Conservation (phyloP, 2,329 filamentous ascomycete species). For the Paraphoma chrysanthemicola region DNA sequence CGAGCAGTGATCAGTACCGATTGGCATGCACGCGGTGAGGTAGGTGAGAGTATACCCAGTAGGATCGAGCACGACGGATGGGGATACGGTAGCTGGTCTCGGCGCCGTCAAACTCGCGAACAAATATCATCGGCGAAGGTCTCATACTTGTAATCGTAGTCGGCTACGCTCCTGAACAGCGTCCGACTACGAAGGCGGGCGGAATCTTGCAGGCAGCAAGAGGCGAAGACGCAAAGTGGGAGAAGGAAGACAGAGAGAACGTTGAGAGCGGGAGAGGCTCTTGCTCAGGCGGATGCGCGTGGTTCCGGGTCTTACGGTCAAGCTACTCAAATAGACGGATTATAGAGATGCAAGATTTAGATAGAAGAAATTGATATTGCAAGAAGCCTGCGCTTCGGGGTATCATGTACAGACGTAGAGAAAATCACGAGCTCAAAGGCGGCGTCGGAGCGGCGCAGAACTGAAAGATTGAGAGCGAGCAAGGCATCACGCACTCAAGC, state of each 20-base stretch:
- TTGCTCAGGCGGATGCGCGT: too few species aligned
- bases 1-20: neutral
- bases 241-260: too few species aligned
- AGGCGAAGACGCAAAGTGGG: too few species aligned
- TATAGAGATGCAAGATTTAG: too few species aligned
- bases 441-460: neutral
- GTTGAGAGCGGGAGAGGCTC: too few species aligned
- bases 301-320: too few species aligned
- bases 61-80: neutral
- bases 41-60: neutral
- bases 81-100: constrained; percentile 1
- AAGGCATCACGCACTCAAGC: neutral
- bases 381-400: too few species aligned
- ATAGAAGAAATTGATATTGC: too few species aligned
- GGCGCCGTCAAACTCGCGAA: constrained; percentile 1
- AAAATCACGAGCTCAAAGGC: neutral
- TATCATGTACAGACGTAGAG: neutral
- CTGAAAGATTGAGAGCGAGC: neutral
- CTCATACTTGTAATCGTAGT: neutral
- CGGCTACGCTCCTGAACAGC: neutral
- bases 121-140: neutral
- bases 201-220: too few species aligned
- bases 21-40: neutral
- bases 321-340: too few species aligned
- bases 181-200: too few species aligned